Conservation (phyloP, 1,139 yeast genomes). For the Candida frijolesensis region DNA sequence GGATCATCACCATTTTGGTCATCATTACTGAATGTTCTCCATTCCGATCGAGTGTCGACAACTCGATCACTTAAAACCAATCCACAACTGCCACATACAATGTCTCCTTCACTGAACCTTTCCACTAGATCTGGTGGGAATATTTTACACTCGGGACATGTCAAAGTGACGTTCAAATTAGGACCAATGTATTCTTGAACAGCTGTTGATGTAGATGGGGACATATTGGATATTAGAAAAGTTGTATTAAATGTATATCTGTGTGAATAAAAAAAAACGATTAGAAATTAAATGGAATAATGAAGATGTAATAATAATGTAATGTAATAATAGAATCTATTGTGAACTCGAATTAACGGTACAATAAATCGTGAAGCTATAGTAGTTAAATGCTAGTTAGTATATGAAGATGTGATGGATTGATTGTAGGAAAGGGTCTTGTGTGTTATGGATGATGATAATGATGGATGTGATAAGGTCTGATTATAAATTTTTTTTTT, state of each 20-base stretch:
- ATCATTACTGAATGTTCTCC: slow-evolving; percentile 97
- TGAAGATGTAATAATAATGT: slow-evolving; percentile 2
- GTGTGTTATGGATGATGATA: not conserved
- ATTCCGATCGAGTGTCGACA: slow-evolving; percentile 94
- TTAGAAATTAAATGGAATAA: not conserved
- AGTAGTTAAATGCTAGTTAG: slow-evolving; percentile 1
- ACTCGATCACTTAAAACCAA: slow-evolving; percentile 88
- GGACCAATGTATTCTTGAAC: slow-evolving; percentile 51
- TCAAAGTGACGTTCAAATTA: slow-evolving; percentile 82
- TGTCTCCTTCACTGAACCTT: slow-evolving; percentile 95
- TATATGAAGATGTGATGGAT: slow-evolving; percentile 4
- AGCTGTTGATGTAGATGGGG: slow-evolving; percentile 15
- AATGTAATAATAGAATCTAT: slow-evolving; percentile 8
- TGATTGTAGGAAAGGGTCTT: not conserved
- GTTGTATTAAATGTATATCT: too few relatives aligned
- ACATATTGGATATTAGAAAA: slow-evolving; percentile 6
- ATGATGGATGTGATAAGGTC: slow-evolving; percentile 2
- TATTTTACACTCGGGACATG: slow-evolving; percentile 95
- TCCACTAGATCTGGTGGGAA: slow-evolving; percentile 96
- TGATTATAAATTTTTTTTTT: not conserved
- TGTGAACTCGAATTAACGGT: slow-evolving; percentile 19
- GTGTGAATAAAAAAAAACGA: too few relatives aligned
- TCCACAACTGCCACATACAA: slow-evolving; percentile 96
- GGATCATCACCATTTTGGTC: slow-evolving; percentile 99
- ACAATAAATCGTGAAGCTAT: slow-evolving; percentile 13